phyloP scores from a whole-genome alignment of 139 green algal species.

The Chlorella sp. region DNA sequence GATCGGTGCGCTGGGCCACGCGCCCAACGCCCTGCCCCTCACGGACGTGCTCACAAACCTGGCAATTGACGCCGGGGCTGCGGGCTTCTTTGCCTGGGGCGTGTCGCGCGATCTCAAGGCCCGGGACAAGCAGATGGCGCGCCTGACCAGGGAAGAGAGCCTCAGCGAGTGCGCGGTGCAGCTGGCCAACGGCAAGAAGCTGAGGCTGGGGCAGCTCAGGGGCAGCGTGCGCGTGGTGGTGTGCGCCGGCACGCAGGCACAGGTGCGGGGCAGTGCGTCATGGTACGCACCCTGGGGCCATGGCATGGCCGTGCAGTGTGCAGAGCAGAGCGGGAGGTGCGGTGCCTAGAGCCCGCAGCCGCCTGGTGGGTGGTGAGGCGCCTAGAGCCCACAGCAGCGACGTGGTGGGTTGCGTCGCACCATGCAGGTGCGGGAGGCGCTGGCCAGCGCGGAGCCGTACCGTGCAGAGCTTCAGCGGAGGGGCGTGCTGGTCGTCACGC shows the following conservation, averaged over 20 bases:
- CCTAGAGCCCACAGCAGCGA: too few relatives aligned
- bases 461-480: conserved; percentile 50
- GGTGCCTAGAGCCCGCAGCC: too few relatives aligned
- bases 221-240: conserved; percentile 5
- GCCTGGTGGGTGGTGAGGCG: background rate
- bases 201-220: background rate
- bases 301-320: too few relatives aligned
- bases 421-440: conserved; percentile 32
- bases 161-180: conserved; percentile 52
- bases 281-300: too few relatives aligned
- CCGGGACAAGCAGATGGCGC: conserved; percentile 62
- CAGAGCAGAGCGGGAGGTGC: too few relatives aligned
- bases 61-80: conserved; percentile 55
- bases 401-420: background rate
- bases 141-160: conserved; percentile 62
- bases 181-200: conserved; percentile 56
- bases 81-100: conserved; percentile 41
- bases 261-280: too few relatives aligned
- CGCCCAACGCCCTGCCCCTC: conserved; percentile 39
- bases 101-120: conserved; percentile 24
- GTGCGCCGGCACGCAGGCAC: conserved; percentile 7
- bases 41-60: conserved; percentile 55
- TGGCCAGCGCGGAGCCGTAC: conserved; percentile 54
- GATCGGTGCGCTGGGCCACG: conserved; percentile 48
- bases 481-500: conserved; percentile 66